Base-by-base conservation (phyloP, 495 filamentous ascomycete species). In the Aspergillus sclerotiicarbonarius region DNA sequence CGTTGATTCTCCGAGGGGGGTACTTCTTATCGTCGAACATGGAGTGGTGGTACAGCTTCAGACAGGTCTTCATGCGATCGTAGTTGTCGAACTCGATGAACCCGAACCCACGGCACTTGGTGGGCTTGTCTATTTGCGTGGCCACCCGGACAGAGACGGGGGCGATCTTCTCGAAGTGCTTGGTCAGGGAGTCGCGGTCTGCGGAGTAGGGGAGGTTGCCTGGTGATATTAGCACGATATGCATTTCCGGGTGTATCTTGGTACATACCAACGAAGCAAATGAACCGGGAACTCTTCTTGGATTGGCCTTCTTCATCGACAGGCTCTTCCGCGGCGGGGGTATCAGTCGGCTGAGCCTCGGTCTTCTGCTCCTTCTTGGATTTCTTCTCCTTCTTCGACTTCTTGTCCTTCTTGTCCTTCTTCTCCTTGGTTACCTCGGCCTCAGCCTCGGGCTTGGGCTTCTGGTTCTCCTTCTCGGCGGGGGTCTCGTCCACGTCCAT, bases 41-140 rank as follows among this genome's bases (percentile, higher is more conserved):
- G 58, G 84, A 89, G 72, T 96, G 91, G 73, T 98, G 93, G 70
- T 91, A 90, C 49, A 90, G 80, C 69, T 90, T 88, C 61, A 98
- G 78, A 65, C 90, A 95, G 48, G 90, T 92, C 80, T 96, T 89
- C 92, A 98, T 96, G 68, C 87, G 84, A 73, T 96, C 91, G 76
- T 84, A 96, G 48, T 83, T 77, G 57, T 85, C 88, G 63, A 98
- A 98, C 73, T 98, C 94, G 58, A 98, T 78, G 72, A 98, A 98
- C 4, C 91, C 94, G 60, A 88, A 89, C 31, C 94, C 94, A 62
- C 90, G 91, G 58, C 86, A 90, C 60, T 88, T 89, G 29, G 69
- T 73, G 15, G 86, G 81, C 51, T 87, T 80, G 43, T 83, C 79
- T 62, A 87, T 87, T 65, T 90, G 76, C 15, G 88, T 91, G 25